Conservation (phyloP, 768 basidiomycete species). For the Pisolithus microcarpus region DNA sequence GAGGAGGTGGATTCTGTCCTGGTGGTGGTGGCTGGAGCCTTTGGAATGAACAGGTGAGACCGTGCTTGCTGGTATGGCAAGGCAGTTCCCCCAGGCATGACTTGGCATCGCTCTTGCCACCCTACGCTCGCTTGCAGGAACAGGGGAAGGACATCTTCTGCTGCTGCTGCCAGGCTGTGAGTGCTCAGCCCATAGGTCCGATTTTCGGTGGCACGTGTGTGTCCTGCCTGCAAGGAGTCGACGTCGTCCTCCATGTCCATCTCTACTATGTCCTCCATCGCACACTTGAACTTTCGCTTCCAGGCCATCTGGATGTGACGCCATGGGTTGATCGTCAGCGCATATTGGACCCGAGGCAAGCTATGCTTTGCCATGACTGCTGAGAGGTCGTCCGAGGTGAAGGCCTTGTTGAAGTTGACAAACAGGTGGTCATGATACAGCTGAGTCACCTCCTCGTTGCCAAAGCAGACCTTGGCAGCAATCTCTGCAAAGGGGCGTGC, state of each 20-base stretch:
- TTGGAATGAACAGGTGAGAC: neutral
- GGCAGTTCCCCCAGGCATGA: neutral
- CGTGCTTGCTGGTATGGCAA: neutral
- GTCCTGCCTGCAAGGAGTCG: constrained; percentile 21
- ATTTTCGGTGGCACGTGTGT: constrained; percentile 18
- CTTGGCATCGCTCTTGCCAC: neutral
- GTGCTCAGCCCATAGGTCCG: constrained; percentile 24
- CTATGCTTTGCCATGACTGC: neutral
- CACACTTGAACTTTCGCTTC: constrained; percentile 1
- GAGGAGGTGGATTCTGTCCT: neutral
- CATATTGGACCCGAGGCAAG: neutral
- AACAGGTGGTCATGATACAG: neutral
- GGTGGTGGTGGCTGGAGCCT: too few relatives aligned
- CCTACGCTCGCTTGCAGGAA: constrained; percentile 18
- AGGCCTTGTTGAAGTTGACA: neutral
- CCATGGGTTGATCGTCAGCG: constrained; percentile 5
- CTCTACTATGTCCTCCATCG: constrained; percentile 4
- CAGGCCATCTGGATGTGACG: constrained; percentile 21
- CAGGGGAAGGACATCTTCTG: constrained; percentile 20
- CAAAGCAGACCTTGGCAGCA: neutral
- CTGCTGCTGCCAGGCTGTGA: constrained; percentile 10
- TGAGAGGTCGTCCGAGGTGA: neutral
- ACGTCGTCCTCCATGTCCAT: constrained; percentile 8
- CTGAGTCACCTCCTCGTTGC: neutral
- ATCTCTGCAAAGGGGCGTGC: constrained; percentile 12